Evolutionary conservation across 140 eudicot genomes (phyloP), one percentile per base, ranked within the genome.

Genomic region (Flaveria floridana): DNA sequence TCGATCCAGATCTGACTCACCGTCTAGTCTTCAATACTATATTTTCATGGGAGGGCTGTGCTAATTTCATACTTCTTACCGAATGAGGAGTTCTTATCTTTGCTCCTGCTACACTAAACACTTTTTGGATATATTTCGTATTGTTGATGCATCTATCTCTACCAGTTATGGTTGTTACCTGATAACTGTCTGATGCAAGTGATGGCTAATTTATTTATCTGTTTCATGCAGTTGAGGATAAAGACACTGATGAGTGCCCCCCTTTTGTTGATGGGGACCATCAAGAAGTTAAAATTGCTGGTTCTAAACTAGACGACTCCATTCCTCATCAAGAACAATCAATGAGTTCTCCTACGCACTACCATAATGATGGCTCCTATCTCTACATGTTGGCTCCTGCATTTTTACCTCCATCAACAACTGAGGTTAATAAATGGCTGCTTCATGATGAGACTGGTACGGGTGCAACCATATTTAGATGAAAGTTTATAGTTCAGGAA

Each of bases 341-440:
- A 73, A 68, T 83, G 79, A 86, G 88, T 68, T 72, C 86, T 28
- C 91, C 91, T 53, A 74, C 79, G 16, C 78, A 82, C 76, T 86
- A 80, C 84, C 84, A 53, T 65, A 84, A 68, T 82, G 90, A 90
- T 79, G 96, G 91, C 41, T 88, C 96, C 50, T 64, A 37, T 79
- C 57, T 89, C 56, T 90, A 85, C 89, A 82, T 88, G 88, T 78
- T 94, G 82, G 85, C 92, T 53, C 96, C 95, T 76, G 84, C 84
- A 15, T 9, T 82, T 63, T 76, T 83, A 85, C 96, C 99, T 68
- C 99, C 99, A 75, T 81, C 90, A 15, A 48, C 55, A 44, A 87
- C 81, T 59, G 72, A 65, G 84, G 95, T 90, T 81, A 64, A 63
- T 8, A 81, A 78, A 65, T 90, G 97, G 96, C 86, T 90, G 65